These are phyloP conservation scores for Brassica rapa DNA, from an alignment of 345 rosid species.

Conservation along the genomic window DNA sequence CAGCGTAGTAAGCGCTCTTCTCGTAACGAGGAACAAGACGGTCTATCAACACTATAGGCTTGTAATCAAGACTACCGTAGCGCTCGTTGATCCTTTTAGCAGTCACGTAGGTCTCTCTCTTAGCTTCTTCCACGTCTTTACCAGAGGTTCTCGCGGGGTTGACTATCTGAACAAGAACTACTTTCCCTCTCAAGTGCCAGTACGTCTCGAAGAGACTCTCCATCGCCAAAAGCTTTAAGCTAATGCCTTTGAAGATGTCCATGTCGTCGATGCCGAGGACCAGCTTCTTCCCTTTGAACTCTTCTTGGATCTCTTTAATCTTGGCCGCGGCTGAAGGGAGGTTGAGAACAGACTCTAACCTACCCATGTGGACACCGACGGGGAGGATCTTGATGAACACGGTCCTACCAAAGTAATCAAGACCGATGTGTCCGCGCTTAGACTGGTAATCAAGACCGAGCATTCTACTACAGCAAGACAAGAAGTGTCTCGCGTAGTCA, in stretches of 20 bases:
- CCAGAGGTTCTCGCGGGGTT: constrained; percentile 47
- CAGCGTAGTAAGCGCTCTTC: constrained; percentile 48
- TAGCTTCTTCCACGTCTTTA: constrained; percentile 45
- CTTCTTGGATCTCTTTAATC: constrained; percentile 41
- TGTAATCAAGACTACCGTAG: constrained; percentile 39
- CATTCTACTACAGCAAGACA: constrained; percentile 50
- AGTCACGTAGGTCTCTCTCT: constrained; percentile 39
- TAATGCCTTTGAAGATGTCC: constrained; percentile 53
- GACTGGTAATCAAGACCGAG: constrained; percentile 50
- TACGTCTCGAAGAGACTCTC: constrained; percentile 42
- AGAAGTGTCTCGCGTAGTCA: constrained; percentile 49
- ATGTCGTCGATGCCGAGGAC: constrained; percentile 51
- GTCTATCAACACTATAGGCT: constrained; percentile 45
- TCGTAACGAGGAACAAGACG: constrained; percentile 43
- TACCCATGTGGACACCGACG: constrained; percentile 48
- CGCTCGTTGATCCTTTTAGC: constrained; percentile 42
- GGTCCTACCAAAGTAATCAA: constrained; percentile 49
- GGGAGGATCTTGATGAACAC: constrained; percentile 45
- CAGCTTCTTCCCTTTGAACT: constrained; percentile 40
- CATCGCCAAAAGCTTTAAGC: constrained; percentile 47
- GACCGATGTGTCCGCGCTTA: constrained; percentile 43
- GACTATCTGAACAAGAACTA: constrained; percentile 49
- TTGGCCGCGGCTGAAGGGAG: constrained; percentile 35
- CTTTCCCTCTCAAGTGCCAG: constrained; percentile 34
- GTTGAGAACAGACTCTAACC: constrained; percentile 42